These are phyloP conservation scores for Hypoxylon sp. DNA, from an alignment of 2,329 filamentous ascomycete genomes.

Conservation along the genomic window DNA sequence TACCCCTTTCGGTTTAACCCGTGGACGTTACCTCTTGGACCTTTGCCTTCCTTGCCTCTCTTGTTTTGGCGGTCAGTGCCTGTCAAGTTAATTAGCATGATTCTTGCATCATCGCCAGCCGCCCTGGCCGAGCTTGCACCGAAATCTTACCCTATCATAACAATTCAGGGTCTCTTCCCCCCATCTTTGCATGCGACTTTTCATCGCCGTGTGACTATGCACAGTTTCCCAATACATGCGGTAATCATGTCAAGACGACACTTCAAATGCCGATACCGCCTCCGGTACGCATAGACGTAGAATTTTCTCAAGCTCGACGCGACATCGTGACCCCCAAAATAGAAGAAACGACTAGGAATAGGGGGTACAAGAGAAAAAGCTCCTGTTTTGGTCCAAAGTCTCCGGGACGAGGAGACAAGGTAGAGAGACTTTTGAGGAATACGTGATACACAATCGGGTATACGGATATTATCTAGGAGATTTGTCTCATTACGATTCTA, in stretches of 20 bases:
- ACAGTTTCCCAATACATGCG: slow-evolving; percentile 39
- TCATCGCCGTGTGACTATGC: slow-evolving; percentile 43
- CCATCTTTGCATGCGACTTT: slow-evolving; percentile 39
- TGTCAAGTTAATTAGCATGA: slow-evolving; percentile 44
- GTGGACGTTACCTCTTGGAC: neutral
- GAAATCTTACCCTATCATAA: slow-evolving; percentile 47
- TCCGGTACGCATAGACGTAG: slow-evolving; percentile 22
- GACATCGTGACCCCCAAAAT: slow-evolving; percentile 30
- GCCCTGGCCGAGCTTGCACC: slow-evolving; percentile 53
- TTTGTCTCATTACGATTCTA: slow-evolving; percentile 26
- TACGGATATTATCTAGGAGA: slow-evolving; percentile 30
- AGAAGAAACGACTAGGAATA: slow-evolving; percentile 2
- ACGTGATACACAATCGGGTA: slow-evolving; percentile 6
- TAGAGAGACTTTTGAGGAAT: slow-evolving; percentile 20
- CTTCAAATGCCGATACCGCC: slow-evolving; percentile 44
- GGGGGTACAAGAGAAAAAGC: slow-evolving; percentile 1
- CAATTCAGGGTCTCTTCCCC: slow-evolving; percentile 33
- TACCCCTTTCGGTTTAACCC: slow-evolving; percentile 46
- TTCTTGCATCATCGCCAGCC: slow-evolving; percentile 51
- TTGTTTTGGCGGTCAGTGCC: slow-evolving; percentile 49
- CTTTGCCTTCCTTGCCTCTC: slow-evolving; percentile 19
- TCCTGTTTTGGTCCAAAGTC: slow-evolving; percentile 5
- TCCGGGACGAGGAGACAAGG: slow-evolving; percentile 13
- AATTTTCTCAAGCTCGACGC: slow-evolving; percentile 26
- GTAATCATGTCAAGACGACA: slow-evolving; percentile 39